Evolutionary conservation across 768 basidiomycete genomes (phyloP).

Genomic region (Clitopilus hobsonii): DNA sequence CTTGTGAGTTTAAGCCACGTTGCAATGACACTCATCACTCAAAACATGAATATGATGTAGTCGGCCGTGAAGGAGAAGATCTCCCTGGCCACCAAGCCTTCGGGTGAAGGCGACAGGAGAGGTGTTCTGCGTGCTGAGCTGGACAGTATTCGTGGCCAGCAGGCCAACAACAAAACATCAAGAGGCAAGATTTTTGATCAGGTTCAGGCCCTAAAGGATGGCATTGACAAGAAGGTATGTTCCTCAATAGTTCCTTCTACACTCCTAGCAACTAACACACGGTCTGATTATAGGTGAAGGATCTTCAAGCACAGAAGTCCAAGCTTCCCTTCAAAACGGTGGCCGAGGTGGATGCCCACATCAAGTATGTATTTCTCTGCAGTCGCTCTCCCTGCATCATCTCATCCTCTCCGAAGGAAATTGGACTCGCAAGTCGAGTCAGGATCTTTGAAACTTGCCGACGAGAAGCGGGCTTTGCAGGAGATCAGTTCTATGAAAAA

Average conservation of each 20-base stretch:
- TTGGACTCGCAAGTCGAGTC: conserved; percentile 91
- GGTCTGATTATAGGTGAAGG: conserved; percentile 59
- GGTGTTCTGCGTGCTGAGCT: conserved; percentile 74
- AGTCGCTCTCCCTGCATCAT: conserved; percentile 6
- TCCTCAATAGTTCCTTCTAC: background rate
- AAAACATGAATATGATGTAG: conserved; percentile 31
- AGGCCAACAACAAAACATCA: conserved; percentile 70
- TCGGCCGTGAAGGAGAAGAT: conserved; percentile 74
- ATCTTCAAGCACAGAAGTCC: conserved; percentile 73
- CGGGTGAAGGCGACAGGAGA: conserved; percentile 67
- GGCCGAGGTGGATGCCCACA: conserved; percentile 81
- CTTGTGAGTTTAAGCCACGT: conserved; percentile 51
- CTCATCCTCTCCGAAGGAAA: conserved; percentile 39
- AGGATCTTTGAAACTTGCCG: conserved; percentile 85
- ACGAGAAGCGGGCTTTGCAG: conserved; percentile 92
- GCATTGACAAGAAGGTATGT: conserved; percentile 73
- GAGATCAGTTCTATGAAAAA: conserved; percentile 79
- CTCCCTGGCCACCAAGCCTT: conserved; percentile 51
- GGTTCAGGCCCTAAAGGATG: conserved; percentile 74
- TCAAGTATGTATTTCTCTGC: conserved; percentile 53
- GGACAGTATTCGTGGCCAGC: conserved; percentile 71
- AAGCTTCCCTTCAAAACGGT: conserved; percentile 80
- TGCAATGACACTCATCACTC: conserved; percentile 6
- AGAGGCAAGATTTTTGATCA: conserved; percentile 73
- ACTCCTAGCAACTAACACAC: background rate